Conservation (phyloP, 2,329 filamentous ascomycete species). For the Fusarium metavorans region DNA sequence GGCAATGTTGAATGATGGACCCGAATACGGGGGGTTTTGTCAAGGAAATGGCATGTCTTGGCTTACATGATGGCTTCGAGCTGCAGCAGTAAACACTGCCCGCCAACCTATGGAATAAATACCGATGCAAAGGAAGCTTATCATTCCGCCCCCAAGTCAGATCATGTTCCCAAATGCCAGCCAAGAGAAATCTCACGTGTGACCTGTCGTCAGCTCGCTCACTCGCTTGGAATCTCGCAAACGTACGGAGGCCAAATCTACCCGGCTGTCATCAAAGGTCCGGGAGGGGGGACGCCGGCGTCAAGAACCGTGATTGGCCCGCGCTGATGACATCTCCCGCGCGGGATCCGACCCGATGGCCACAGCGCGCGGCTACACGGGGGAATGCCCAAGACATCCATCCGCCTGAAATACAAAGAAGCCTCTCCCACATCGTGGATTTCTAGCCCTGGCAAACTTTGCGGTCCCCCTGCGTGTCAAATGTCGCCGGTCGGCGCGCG, state of each 20-base stretch:
- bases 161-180: neutral
- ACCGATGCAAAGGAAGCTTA: neutral
- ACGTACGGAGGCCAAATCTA: neutral
- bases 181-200: neutral
- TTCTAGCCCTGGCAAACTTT: neutral
- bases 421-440: neutral
- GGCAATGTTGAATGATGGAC: neutral
- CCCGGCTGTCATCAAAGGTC: neutral
- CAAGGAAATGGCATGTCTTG: neutral
- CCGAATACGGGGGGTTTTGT: neutral
- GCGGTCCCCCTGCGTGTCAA: neutral
- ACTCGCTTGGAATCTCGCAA: neutral
- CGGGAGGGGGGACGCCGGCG: neutral
- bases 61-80: neutral
- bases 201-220: neutral
- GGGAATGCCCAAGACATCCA: neutral
- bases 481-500: neutral
- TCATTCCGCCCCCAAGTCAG: neutral
- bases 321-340: neutral
- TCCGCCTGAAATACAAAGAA: neutral
- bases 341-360: neutral
- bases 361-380: constrained; percentile 11
- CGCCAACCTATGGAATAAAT: too few species aligned
- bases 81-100: neutral
- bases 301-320: constrained; percentile 2